A percentile compares a stretch with the other conserved stretches of the same genome.
phyloP scores from a whole-genome alignment of 139 green algal species.

The Picochlorum sp. region DNA sequence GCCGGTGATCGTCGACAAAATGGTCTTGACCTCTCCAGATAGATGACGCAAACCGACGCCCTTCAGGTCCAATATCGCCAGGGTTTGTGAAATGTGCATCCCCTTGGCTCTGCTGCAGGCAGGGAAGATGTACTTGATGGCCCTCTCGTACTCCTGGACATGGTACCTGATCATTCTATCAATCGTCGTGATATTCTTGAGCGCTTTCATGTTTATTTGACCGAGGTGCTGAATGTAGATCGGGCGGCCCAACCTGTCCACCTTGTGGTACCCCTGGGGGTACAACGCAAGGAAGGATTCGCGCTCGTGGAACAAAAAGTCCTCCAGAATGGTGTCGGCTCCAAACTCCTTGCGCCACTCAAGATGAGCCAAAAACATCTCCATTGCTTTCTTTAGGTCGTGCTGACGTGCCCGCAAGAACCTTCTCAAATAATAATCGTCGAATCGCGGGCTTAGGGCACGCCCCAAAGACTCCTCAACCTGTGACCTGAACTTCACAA shows the following conservation, averaged over 20 bases:
- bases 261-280: slow-evolving; percentile 74
- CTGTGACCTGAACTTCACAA: slow-evolving; percentile 1
- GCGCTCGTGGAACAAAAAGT: slow-evolving; percentile 83
- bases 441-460: not conserved
- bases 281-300: slow-evolving; percentile 83
- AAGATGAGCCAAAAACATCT: slow-evolving; percentile 39
- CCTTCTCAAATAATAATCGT: slow-evolving; percentile 29
- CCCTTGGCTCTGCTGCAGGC: slow-evolving; percentile 50
- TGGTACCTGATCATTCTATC: slow-evolving; percentile 85
- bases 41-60: slow-evolving; percentile 59
- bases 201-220: slow-evolving; percentile 55
- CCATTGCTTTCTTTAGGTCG: slow-evolving; percentile 35
- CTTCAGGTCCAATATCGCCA: slow-evolving; percentile 84
- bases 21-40: slow-evolving; percentile 31
- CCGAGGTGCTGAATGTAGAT: slow-evolving; percentile 83
- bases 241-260: slow-evolving; percentile 49
- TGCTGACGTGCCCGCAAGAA: slow-evolving; percentile 53
- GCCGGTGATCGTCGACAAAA: slow-evolving; percentile 40
- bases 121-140: slow-evolving; percentile 69
- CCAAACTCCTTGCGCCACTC: slow-evolving; percentile 39
- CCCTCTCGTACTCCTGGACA: slow-evolving; percentile 82
- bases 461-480: slow-evolving; percentile 1
- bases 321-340: slow-evolving; percentile 59
- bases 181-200: slow-evolving; percentile 68
- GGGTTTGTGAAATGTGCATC: slow-evolving; percentile 66